Percentiles rank a stretch among this genome's conserved stretches.
phyloP scores from a whole-genome alignment of 257 asterid genomes.

The Hygrophila difformis region DNA sequence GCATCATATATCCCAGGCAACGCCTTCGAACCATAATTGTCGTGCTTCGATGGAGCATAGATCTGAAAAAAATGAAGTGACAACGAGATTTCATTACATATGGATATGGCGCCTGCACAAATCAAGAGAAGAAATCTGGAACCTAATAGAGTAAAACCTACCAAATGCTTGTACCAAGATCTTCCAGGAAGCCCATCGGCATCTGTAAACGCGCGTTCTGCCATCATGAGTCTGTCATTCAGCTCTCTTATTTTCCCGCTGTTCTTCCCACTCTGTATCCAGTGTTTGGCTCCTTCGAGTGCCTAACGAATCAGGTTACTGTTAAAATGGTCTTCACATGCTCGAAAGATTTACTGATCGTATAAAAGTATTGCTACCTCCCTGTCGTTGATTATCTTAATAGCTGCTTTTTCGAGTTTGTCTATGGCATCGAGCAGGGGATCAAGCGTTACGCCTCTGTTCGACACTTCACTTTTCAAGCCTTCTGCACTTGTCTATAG shows the following conservation, averaged over 20 bases:
- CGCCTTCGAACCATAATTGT: conserved; percentile 59
- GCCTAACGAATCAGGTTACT: conserved; percentile 22
- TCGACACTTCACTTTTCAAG: conserved; percentile 37
- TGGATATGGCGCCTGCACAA: no score
- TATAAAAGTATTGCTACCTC: conserved; percentile 47
- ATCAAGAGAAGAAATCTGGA: no score
- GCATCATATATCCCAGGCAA: conserved; percentile 75
- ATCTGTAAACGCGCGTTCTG: conserved; percentile 76
- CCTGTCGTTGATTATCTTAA: conserved; percentile 35
- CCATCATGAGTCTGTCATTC: conserved; percentile 74
- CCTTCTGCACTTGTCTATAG: conserved; percentile 56
- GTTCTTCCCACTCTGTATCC: conserved; percentile 27
- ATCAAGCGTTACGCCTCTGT: conserved; percentile 35
- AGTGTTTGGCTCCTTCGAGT: conserved; percentile 28
- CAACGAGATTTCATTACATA: no score
- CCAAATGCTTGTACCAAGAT: conserved; percentile 82
- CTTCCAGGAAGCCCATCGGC: conserved; percentile 66
- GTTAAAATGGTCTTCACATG: conserved; percentile 1
- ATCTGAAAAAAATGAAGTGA: conserved; percentile 57
- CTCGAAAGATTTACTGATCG: no score
- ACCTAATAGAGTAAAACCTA: conserved; percentile 23
- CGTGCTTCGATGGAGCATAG: conserved; percentile 62
- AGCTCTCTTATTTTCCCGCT: conserved; percentile 44
- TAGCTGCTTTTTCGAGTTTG: conserved; percentile 49
- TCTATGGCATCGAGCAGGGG: conserved; percentile 60